Conservation (phyloP, 805 yeast species). For the Babjeviella inositovora region DNA sequence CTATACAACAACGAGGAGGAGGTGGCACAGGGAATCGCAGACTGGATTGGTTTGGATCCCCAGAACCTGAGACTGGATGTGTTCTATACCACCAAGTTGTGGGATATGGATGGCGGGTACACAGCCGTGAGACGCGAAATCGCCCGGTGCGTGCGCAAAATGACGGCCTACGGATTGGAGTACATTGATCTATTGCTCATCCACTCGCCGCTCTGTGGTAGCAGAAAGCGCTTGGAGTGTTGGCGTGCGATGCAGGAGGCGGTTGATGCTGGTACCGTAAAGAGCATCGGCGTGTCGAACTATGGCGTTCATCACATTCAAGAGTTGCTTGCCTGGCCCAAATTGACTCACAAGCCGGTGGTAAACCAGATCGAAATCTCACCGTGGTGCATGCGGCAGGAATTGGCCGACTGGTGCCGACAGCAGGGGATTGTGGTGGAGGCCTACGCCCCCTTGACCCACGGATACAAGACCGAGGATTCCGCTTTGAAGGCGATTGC, state of each 20-base stretch:
- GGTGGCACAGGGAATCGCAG: slow-evolving; percentile 28
- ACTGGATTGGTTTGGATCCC: slow-evolving; percentile 20
- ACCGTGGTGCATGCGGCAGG: slow-evolving; percentile 29
- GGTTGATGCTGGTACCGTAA: slow-evolving; percentile 29
- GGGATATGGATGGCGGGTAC: slow-evolving; percentile 56
- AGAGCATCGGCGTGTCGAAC: slow-evolving; percentile 49
- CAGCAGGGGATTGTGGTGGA: slow-evolving; percentile 42
- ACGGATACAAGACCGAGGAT: slow-evolving; percentile 41
- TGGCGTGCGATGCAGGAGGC: slow-evolving; percentile 43
- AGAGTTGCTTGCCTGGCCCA: slow-evolving; percentile 31
- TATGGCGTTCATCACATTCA: slow-evolving; percentile 39
- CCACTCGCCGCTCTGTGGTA: slow-evolving; percentile 34
- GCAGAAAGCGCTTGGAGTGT: slow-evolving; percentile 23
- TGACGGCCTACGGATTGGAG: slow-evolving; percentile 32
- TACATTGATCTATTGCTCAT: slow-evolving; percentile 63
- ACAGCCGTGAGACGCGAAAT: slow-evolving; percentile 41
- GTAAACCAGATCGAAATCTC: slow-evolving; percentile 34
- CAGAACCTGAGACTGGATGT: slow-evolving; percentile 9
- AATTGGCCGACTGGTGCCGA: slow-evolving; percentile 43
- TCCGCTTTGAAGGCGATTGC: slow-evolving; percentile 33
- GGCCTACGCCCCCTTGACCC: slow-evolving; percentile 70
- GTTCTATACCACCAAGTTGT: slow-evolving; percentile 50
- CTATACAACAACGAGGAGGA: slow-evolving; percentile 29
- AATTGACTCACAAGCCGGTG: slow-evolving; percentile 22
- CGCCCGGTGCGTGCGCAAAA: slow-evolving; percentile 31